Conservation (phyloP, 306 rosid genomes). For the Luffa aegyptiaca region DNA sequence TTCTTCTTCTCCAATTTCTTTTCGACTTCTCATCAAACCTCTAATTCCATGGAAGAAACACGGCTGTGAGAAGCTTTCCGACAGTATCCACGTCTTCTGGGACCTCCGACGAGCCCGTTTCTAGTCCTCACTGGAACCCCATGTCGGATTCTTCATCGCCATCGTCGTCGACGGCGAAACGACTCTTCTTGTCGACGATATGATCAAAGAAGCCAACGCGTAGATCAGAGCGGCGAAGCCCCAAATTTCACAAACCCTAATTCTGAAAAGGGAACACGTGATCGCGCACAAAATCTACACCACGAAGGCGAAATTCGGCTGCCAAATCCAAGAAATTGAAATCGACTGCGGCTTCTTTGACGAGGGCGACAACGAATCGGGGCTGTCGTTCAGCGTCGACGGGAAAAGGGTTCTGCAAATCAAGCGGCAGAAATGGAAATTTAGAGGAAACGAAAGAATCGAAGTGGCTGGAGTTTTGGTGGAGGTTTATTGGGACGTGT, state of each 20-base stretch:
- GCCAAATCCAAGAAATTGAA: constrained; percentile 39
- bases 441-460: constrained; percentile 66
- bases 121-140: constrained; percentile 60
- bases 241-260: constrained; percentile 21
- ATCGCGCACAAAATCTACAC: constrained; percentile 45
- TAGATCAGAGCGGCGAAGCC: constrained; percentile 35
- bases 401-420: constrained; percentile 36
- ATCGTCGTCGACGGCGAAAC: constrained; percentile 50
- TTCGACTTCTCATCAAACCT: constrained; percentile 59
- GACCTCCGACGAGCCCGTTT: constrained; percentile 58
- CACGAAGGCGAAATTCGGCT: constrained; percentile 56
- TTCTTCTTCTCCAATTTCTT: constrained; percentile 21
- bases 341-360: constrained; percentile 43
- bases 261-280: constrained; percentile 65
- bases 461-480: constrained; percentile 49
- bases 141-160: constrained; percentile 55
- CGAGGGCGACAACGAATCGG: constrained; percentile 22
- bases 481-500: constrained; percentile 85
- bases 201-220: constrained; percentile 37
- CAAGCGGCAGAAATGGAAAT: constrained; percentile 66
- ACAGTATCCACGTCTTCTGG: constrained; percentile 48
- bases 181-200: constrained; percentile 59
- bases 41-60: constrained; percentile 69
- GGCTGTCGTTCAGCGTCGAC: constrained; percentile 46
- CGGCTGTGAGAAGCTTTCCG: constrained; percentile 54